Percentiles rank a stretch among this genome's conserved stretches.
These are phyloP conservation scores for Arachis hypogaea DNA, from an alignment of 306 rosid species.

Conservation along the genomic window DNA sequence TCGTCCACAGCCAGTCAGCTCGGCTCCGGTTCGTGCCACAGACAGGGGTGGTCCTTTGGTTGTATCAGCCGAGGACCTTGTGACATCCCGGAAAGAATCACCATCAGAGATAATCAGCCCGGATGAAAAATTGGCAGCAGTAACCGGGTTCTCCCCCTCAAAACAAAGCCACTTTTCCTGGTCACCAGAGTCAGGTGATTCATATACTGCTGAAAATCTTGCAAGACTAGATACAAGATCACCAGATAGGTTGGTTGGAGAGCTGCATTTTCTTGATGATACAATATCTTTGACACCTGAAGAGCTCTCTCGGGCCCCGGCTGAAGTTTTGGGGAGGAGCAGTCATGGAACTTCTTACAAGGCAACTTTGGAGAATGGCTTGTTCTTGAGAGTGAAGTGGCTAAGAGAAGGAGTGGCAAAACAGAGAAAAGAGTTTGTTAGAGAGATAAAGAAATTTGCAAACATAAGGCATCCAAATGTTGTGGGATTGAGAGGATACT, in stretches of 20 bases:
- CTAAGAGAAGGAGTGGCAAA: slow-evolving; percentile 98
- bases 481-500: slow-evolving; percentile 92
- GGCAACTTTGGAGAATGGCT: slow-evolving; percentile 86
- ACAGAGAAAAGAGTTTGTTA: slow-evolving; percentile 93
- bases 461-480: slow-evolving; percentile 97
- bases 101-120: slow-evolving; percentile 70
- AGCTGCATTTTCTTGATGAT: slow-evolving; percentile 94
- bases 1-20: slow-evolving; percentile 53
- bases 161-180: slow-evolving; percentile 82
- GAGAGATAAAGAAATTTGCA: slow-evolving; percentile 94
- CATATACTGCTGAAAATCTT: slow-evolving; percentile 68
- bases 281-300: slow-evolving; percentile 77
- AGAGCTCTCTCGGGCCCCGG: slow-evolving; percentile 95
- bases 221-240: slow-evolving; percentile 80
- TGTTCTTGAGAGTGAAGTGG: slow-evolving; percentile 94
- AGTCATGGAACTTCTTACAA: slow-evolving; percentile 97
- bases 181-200: slow-evolving; percentile 95
- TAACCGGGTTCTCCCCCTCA: slow-evolving; percentile 81
- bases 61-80: slow-evolving; percentile 88
- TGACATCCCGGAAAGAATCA: slow-evolving; percentile 72
- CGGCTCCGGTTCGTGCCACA: slow-evolving; percentile 52
- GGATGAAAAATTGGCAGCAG: slow-evolving; percentile 67
- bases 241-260: slow-evolving; percentile 88
- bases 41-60: slow-evolving; percentile 66
- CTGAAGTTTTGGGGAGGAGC: slow-evolving; percentile 96